A percentile compares a stretch with the other conserved stretches of the same genome.
These are phyloP conservation scores for Maudiozyma turicensis DNA, from an alignment of 805 yeast genomes.

Conservation along the genomic window DNA sequence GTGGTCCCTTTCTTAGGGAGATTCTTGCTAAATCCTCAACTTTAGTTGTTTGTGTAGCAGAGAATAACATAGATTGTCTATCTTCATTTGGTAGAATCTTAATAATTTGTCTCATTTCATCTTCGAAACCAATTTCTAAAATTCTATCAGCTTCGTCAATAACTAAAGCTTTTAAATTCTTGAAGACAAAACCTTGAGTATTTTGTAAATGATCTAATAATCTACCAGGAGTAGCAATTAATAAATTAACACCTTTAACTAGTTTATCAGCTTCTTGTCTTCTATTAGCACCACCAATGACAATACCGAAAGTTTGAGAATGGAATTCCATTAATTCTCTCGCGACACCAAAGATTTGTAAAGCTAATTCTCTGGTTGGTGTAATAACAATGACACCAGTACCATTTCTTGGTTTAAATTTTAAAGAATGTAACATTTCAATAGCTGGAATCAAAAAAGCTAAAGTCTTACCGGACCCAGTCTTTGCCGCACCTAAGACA, in stretches of 20 bases:
- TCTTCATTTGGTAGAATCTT: slow-evolving; percentile 85
- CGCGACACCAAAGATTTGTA: slow-evolving; percentile 97
- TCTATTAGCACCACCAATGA: slow-evolving; percentile 97
- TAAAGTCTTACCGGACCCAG: slow-evolving; percentile 96
- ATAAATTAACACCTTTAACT: slow-evolving; percentile 82
- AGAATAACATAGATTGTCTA: slow-evolving; percentile 93
- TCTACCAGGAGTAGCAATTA: slow-evolving; percentile 97
- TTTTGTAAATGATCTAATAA: slow-evolving; percentile 92
- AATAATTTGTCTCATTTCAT: slow-evolving; percentile 95
- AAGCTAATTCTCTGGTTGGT: slow-evolving; percentile 95
- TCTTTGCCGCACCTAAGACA: slow-evolving; percentile 98
- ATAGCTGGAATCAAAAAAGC: slow-evolving; percentile 95
- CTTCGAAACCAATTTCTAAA: slow-evolving; percentile 95
- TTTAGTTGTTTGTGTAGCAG: slow-evolving; percentile 99
- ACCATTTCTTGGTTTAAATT: slow-evolving; percentile 96
- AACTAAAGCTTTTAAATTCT: slow-evolving; percentile 85
- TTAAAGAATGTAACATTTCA: slow-evolving; percentile 79
- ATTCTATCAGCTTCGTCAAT: slow-evolving; percentile 98
- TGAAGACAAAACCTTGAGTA: slow-evolving; percentile 87
- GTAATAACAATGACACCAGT: slow-evolving; percentile 94
- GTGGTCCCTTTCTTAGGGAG: slow-evolving; percentile 86
- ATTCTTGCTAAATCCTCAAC: slow-evolving; percentile 97
- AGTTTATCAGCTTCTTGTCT: slow-evolving; percentile 95
- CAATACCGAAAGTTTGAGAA: slow-evolving; percentile 91
- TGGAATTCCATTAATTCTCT: slow-evolving; percentile 85